Evolutionary conservation across 257 asterid species (phyloP).

Genomic region (Oldenlandia corymbosa): DNA sequence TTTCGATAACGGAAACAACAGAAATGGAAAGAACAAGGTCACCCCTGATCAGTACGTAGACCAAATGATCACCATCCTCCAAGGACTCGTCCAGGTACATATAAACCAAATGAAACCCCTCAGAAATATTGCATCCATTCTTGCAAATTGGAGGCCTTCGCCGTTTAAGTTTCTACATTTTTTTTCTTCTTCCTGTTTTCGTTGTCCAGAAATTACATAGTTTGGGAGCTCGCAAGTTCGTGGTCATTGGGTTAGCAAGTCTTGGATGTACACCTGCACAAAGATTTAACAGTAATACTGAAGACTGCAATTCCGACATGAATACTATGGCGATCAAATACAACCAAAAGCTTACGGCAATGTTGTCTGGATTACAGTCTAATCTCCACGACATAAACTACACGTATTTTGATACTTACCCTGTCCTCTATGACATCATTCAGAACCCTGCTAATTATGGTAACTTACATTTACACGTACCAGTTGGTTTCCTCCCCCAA

Average conservation of each 20-base stretch:
- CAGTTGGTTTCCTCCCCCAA: too few species aligned
- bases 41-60: conserved; percentile 51
- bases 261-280: conserved; percentile 66
- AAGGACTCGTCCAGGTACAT: conserved; percentile 51
- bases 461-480: conserved; percentile 10
- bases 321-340: conserved; percentile 48
- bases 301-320: conserved; percentile 45
- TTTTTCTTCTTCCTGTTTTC: too few species aligned
- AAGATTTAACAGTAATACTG: conserved; percentile 27
- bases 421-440: conserved; percentile 33
- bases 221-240: conserved; percentile 62
- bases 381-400: conserved; percentile 44
- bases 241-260: conserved; percentile 36
- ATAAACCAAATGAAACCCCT: background rate
- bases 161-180: too few species aligned
- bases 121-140: background rate
- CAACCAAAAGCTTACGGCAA: conserved; percentile 37
- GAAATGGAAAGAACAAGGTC: conserved; percentile 6
- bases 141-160: background rate
- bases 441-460: conserved; percentile 52
- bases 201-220: conserved; percentile 34
- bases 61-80: conserved; percentile 55
- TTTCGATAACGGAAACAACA: conserved; percentile 24
- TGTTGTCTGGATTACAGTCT: conserved; percentile 41
- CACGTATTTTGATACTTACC: conserved; percentile 46